A percentile compares a stretch with the other conserved stretches of the same genome.
These are phyloP conservation scores for Trichosporon sp. DNA, from an alignment of 1,284 basidiomycete genomes.

Conservation along the genomic window DNA sequence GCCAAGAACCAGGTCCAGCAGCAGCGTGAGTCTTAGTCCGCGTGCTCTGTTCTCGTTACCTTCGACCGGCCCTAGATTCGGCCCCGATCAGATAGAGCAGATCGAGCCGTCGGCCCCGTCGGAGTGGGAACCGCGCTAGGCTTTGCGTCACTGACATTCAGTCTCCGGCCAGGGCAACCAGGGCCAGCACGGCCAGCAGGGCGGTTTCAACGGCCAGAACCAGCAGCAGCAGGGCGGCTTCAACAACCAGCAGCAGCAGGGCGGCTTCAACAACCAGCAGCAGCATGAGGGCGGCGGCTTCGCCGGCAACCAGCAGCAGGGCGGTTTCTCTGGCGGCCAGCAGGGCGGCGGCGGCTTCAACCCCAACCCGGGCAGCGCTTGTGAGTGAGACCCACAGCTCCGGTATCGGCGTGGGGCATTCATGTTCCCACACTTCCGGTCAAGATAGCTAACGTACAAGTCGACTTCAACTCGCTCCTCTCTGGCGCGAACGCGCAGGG, in stretches of 20 bases:
- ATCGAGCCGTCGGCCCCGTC: not conserved
- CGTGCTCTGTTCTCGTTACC: no score
- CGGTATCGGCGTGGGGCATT: no score
- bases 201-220: not conserved
- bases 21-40: constrained; percentile 23
- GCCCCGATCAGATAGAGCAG: not conserved
- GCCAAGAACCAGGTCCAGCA: constrained; percentile 24
- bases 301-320: constrained; percentile 8
- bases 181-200: constrained; percentile 11
- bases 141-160: not conserved
- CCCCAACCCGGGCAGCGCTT: not conserved
- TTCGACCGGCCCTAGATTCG: not conserved
- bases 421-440: not conserved
- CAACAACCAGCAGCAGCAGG: constrained; percentile 13
- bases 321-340: constrained; percentile 11
- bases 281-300: constrained; percentile 11
- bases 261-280: constrained; percentile 7
- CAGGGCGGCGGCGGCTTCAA: constrained; percentile 6
- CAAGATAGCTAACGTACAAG: constrained; percentile 28
- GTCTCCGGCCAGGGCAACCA: constrained; percentile 12
- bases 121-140: not conserved
- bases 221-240: constrained; percentile 9
- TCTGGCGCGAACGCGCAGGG: constrained; percentile 39
- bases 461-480: constrained; percentile 36
- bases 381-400: no score